phyloP scores from a whole-genome alignment of 2,329 filamentous ascomycete genomes.

The Ophiostoma perfectum region DNA sequence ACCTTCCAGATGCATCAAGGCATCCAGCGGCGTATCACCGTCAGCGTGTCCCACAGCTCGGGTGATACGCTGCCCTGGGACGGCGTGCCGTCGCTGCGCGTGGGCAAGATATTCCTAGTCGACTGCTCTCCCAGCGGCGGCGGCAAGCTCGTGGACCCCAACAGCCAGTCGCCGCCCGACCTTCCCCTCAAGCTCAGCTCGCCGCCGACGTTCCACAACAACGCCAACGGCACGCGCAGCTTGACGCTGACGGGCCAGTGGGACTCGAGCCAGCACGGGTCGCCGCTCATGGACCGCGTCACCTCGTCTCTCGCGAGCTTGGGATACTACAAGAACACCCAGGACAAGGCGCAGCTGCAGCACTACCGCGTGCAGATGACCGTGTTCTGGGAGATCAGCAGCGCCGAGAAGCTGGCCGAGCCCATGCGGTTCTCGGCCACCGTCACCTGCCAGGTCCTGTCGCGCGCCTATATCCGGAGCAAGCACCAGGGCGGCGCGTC shows the following conservation, averaged over 20 bases:
- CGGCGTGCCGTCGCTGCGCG: conserved; percentile 68
- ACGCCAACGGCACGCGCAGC: conserved; percentile 83
- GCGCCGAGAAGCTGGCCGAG: conserved; percentile 70
- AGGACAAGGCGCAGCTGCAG: conserved; percentile 41
- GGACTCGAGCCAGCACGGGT: conserved; percentile 91
- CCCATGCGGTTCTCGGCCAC: conserved; percentile 83
- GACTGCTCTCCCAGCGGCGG: conserved; percentile 53
- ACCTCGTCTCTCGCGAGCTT: conserved; percentile 49
- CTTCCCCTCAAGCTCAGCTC: conserved; percentile 72
- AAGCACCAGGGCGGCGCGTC: conserved; percentile 45
- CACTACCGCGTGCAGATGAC: conserved; percentile 87
- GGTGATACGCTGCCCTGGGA: conserved; percentile 86
- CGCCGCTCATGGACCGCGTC: conserved; percentile 84
- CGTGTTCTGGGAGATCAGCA: conserved; percentile 73
- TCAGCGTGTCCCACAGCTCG: conserved; percentile 87
- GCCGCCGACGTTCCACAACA: conserved; percentile 72
- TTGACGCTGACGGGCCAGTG: conserved; percentile 87
- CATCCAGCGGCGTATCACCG: conserved; percentile 77
- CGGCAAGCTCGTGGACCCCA: conserved; percentile 51
- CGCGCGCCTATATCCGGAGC: conserved; percentile 52
- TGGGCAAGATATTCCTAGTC: conserved; percentile 75
- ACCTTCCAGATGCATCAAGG: conserved; percentile 95
- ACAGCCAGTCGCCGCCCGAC: conserved; percentile 46
- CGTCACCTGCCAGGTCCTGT: conserved; percentile 74
- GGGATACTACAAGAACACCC: not conserved